Base-by-base conservation (phyloP, 208 protist genomes). In the Strigomonas culicis region DNA sequence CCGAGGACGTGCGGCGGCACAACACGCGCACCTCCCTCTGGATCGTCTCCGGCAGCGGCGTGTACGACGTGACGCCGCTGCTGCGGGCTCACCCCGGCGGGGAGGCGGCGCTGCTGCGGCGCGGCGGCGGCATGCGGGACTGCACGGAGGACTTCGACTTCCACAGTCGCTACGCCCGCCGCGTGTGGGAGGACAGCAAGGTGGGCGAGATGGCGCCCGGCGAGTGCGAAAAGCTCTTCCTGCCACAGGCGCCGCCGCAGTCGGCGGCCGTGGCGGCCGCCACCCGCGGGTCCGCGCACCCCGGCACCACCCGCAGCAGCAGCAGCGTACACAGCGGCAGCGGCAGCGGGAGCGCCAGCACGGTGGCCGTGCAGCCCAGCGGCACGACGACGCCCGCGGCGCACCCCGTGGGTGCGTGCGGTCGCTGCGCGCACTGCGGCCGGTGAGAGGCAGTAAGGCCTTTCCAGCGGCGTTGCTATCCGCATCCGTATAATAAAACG, bases 41-140 rank as follows among this genome's bases (percentile, higher is more conserved):
- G 84, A 89, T 92, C 55, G 72, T 94, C 30, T 77, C 76, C 1
- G 84, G 81, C n/a, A 80, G 83, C 63, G 84, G 77, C 11, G 80
- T 94, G 39, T 94, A 90, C 77, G 84, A 94, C 64, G 78, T 92
- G 25, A 92, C 88, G 8, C 61, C 64, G 7, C 70, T 92, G 27
- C 62, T 92, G 7, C 63, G 70, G 4, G 73, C 68, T 1, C 88
- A 94, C 55, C 88, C 88, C 8, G 88, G 88, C 8, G 88, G 88
- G 0, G 74, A 80, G 28, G 66, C 71, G 36, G 82, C 84, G 6
- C 72, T 94, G 8, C 69, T 92, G 15, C 80, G 76, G 13, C 80
- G 85, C 25, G 80, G 77, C 55, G 84, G 84, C 50, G 87, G 87
- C 4, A 64, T 77, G 19, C 76, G 75, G 19, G 77, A 90, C 56